Base-by-base conservation (phyloP, 1,139 yeast species). In the Yamadazyma epiphylla region DNA sequence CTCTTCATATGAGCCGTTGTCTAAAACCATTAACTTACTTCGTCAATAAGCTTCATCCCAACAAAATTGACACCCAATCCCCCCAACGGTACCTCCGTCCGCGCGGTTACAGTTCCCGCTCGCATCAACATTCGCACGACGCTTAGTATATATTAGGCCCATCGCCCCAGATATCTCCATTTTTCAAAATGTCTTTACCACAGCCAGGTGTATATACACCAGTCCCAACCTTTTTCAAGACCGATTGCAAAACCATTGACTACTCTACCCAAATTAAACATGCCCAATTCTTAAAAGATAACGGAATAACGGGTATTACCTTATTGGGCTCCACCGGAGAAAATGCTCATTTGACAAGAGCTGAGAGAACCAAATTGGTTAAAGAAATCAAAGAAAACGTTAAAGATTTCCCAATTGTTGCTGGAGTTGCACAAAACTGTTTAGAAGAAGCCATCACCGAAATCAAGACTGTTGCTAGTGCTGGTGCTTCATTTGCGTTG, bases 301-400 rank as follows among this genome's bases (percentile, higher is more conserved):
- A 48, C 29, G 67, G 69, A 4, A 53, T 63, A 26, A 38, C 42
- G 8, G 70, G 70, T 3, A 37, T 61, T 15, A 55, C 63, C 4
- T 48, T 60, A 13, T 46, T 58, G 25, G 70, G 70, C 2, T 58
- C 66, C 4, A 60, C 63, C 22, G 78, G 77, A 22, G 77, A 72
- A 46, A 60, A 67, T 37, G 58, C 64, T 27, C 72, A 66, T 44
- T 52, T 71, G 43, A 58, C 73, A 15, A 51, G 60, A 32, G 40
- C 49, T 13, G 78, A 72, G 47, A 55, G 77, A 36, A 42, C 48
- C 13, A 41, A 48, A 14, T 38, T 66, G 13, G 51, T 64, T 27
- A 39, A 50, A 23, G 52, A 54, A 8, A 43, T 66, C 28, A 58
- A 64, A 29, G 45, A 53, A 7, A 65, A 55, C 4, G 54, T 66